Base-by-base conservation (phyloP, 441 rosid species). In the Geranium incanum region DNA sequence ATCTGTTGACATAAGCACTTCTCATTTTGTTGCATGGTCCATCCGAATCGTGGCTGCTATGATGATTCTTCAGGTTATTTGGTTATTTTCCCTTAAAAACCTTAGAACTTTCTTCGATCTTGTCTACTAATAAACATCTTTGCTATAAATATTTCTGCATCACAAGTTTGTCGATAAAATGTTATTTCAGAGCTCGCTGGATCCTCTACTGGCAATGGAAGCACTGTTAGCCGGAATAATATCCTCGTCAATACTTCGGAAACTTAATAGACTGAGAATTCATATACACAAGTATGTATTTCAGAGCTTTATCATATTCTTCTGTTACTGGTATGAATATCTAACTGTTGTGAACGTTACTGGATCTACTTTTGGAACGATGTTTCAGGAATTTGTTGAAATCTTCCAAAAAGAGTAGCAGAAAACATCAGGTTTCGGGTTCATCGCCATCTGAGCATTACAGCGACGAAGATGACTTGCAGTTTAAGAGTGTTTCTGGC, bases 21-120 rank as follows among this genome's bases (percentile, higher is more conserved):
- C 96, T 66, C 43, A 75, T 67, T 91, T 91, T 72, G 97, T 93
- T 67, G 82, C 90, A 60, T 93, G 97, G 93, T 80, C 96, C 67
- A 86, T 93, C 68, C 81, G 93, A 67, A 75, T 86, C 75, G 13
- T 88, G 59, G 96, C 88, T 73, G 81, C 60, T 37, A 73, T 87
- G 52, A 76, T 89, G 86, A 86, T 93, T 74, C 89, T 93, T 77
- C 97, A 87, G 96, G 98, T 93, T 75, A 28, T 28, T 28, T 28
- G 96, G 98, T 93, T 75, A 28, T 28, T 28, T 28, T 71, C 38
- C 65, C 68, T 48, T 7, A 41, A 19, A n/a, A 70, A 39, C 71
- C 23, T 68, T 43, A 16, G 33, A 52, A 67, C 15, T 67, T 66
- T 23, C 71, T 6, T 28, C 15, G 16, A 67, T 63, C 28, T 38